Conservation (phyloP, 441 rosid species). For the Bocquillonia castaneifolia region DNA sequence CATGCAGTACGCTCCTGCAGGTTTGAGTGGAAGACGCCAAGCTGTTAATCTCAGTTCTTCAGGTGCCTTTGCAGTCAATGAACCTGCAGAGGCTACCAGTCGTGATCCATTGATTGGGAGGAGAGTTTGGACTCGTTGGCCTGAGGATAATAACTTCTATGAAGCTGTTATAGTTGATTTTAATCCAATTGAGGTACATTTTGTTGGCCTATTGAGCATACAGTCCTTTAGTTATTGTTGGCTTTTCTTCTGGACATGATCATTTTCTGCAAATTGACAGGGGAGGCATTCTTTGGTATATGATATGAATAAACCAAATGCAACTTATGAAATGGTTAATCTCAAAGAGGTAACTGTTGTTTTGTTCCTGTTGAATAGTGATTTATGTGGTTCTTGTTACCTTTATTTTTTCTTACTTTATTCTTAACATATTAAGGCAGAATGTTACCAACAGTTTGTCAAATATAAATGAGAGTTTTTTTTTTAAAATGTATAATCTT, state of each 20-base stretch:
- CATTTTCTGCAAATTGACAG: constrained; percentile 38
- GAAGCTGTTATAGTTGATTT: constrained; percentile 91
- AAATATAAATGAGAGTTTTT: too few species aligned
- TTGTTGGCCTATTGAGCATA: constrained; percentile 13
- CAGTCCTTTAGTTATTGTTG: constrained; percentile 14
- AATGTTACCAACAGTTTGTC: too few species aligned
- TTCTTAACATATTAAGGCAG: too few species aligned
- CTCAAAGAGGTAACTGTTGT: constrained; percentile 77
- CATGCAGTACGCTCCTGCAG: constrained; percentile 57
- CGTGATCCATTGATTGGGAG: constrained; percentile 66
- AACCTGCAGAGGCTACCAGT: constrained; percentile 53
- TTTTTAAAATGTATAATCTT: too few species aligned
- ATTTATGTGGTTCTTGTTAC: constrained; percentile 2
- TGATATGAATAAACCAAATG: constrained; percentile 69
- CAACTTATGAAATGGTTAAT: constrained; percentile 99
- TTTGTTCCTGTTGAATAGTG: neutral
- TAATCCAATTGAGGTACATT: constrained; percentile 53
- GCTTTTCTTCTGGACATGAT: constrained; percentile 18
- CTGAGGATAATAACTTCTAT: constrained; percentile 88
- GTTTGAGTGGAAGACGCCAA: constrained; percentile 61
- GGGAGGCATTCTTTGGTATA: constrained; percentile 96
- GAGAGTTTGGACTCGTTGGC: constrained; percentile 96
- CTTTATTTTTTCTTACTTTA: too few species aligned
- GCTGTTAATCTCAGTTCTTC: constrained; percentile 45
- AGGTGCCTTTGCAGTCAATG: constrained; percentile 45